These are phyloP conservation scores for Pterocarpus macrocarpus DNA, from an alignment of 306 rosid species.

Conservation along the genomic window DNA sequence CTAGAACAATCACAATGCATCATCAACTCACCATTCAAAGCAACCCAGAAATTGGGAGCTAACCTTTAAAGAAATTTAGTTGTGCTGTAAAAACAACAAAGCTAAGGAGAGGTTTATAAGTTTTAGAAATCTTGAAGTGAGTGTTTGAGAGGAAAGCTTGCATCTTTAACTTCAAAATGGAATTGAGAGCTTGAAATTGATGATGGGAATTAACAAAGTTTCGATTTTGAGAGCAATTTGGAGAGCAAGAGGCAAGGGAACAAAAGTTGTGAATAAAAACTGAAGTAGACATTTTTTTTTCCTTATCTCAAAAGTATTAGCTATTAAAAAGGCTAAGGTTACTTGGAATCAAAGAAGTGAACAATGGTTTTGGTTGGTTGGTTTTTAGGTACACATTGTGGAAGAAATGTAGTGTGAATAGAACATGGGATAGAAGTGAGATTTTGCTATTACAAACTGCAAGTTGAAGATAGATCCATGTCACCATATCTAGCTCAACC, in stretches of 20 bases:
- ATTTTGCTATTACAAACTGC: not conserved
- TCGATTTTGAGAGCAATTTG: constrained; percentile 50
- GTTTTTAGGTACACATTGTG: constrained; percentile 21
- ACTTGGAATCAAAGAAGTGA: too few relatives aligned
- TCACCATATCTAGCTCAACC: too few relatives aligned
- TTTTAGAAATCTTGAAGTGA: constrained; percentile 50
- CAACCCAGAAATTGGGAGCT: constrained; percentile 10
- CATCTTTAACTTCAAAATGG: constrained; percentile 56
- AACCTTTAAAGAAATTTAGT: constrained; percentile 77
- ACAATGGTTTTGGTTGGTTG: constrained; percentile 13
- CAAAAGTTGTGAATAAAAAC: constrained; percentile 47
- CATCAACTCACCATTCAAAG: too few relatives aligned
- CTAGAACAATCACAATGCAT: too few relatives aligned
- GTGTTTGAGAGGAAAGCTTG: constrained; percentile 49
- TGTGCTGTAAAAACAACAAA: constrained; percentile 68
- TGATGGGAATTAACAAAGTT: constrained; percentile 50
- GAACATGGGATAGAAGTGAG: not conserved
- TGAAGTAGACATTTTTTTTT: constrained; percentile 62
- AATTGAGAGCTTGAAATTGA: constrained; percentile 56
- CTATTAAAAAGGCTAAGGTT: not conserved
- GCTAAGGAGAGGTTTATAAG: constrained; percentile 50
- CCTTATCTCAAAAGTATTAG: not conserved
- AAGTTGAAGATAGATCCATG: not conserved
- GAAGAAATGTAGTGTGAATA: not conserved
- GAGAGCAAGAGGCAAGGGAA: constrained; percentile 43